Base-by-base conservation (phyloP, 1,284 basidiomycete species). In the Microbotryum saponariae region DNA sequence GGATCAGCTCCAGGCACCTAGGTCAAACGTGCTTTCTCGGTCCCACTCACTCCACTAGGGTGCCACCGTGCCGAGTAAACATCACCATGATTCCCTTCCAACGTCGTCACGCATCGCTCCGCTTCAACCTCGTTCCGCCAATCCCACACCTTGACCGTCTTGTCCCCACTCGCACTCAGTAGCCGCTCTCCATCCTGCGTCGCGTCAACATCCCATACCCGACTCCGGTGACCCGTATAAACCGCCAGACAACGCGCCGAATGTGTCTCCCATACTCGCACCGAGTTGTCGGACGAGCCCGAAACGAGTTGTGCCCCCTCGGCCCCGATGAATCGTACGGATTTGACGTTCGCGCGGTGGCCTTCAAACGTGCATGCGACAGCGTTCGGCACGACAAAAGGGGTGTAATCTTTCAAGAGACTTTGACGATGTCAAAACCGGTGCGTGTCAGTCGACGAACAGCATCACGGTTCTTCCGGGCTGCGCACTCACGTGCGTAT, bases 261-360 rank as follows among this genome's bases (percentile, higher is more conserved):
- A 27, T n/a, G 14, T 9, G 59, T 50, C 21, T 61, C 60, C 60
- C 60, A 61, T 18, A 77, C 73, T 12, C 73, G 71, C 21, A 77
- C 62, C 4, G 76, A 75, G 6, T 71, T 67, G 59, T 77, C 76
- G 62, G 74, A 42, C 7, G 76, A 76, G 10, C 79, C 79, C 57
- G 76, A 77, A 55, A 78, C 76, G 25, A 76, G 71, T 37, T 74
- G 72, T 3, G 70, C 60, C 4, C 73, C 75, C 7, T 73, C 69
- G 4, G 74, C 68, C 45, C 75, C 75, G n/a, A 80, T 71, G 63
- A 78, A 77, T 23, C 74, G 71, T 7, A 79, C 74, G 60, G 74
- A 74, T 68, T 80, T 80, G 57, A 80, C 74, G 66, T 79, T 79
- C 20, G 76, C 75, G 3, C 67, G 59, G 61, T 79, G 79, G 0